Base-by-base conservation (phyloP, 2,329 filamentous ascomycete species). In the Colletotrichum gigasporum region DNA sequence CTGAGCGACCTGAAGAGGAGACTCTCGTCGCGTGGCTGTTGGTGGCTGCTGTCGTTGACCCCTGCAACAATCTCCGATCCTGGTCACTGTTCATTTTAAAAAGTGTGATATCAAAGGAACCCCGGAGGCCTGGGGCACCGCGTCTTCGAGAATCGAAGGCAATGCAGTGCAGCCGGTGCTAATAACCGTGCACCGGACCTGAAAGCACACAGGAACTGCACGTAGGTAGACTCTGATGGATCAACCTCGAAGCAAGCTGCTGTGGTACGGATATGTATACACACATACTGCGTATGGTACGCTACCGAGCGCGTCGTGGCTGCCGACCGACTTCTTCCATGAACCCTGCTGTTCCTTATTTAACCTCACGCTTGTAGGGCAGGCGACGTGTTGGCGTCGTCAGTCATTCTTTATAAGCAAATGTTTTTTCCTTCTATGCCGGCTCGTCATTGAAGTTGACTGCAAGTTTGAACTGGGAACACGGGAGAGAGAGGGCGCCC, bases 21-120 rank as follows among this genome's bases (percentile, higher is more conserved):
- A n/a, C 34, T 35, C 47, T 48, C 54, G n/a, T n/a, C n/a, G 39
- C 55, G 45, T 39, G 55, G 39, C 30, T 47, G 30, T 32, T 45
- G 55, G 26, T 44, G 47, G 28, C 20, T 53, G 47, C 34, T 44
- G 47, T 26, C 16, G 37, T 22, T 34, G 39, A 50, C 37, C 55
- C 47, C 26, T 63, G 39, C 14, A 28, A 41, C 55, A 63, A 60
- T 63, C 41, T 63, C 61, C 55, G 55, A 63, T 39, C 61, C 61
- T 42, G 47, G 61, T 60, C 61, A 35, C 11, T 60, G 39, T 45
- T 60, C 55, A 60, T 63, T 51, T 53, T n/a, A n/a, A 53, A 52
- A 50, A 41, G 41, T 41, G 37, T 63, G 54, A 59, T 52, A 63
- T 60, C 41, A 41, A 39, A 52, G 39, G 32, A 35, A 60, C 16